Percentiles rank a stretch among this genome's conserved stretches.
Conservation (phyloP, 176 grass and related monocot genomes). For the Thinopyrum elongatum region DNA sequence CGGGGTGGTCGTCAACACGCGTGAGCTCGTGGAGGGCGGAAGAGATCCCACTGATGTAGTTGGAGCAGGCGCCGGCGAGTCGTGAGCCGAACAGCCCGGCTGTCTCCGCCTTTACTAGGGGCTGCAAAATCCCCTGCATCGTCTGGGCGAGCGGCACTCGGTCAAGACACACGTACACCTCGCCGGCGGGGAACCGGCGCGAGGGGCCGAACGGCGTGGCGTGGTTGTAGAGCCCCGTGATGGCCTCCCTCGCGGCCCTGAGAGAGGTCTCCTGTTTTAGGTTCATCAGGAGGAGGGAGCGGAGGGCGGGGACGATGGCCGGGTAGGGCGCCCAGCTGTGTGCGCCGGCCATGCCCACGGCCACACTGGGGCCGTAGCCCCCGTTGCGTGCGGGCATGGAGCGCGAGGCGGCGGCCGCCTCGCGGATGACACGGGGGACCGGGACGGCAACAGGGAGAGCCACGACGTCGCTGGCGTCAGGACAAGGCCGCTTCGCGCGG, state of each 20-base stretch:
- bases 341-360: not conserved
- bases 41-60: not conserved
- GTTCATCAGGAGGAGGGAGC: not conserved
- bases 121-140: not conserved
- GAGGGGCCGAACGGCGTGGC: not conserved
- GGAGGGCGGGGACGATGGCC: not conserved
- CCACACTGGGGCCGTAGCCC: constrained; percentile 8
- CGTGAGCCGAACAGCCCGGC: not conserved
- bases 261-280: not conserved
- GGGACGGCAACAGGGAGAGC: not conserved
- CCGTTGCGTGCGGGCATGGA: not conserved
- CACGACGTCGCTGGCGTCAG: not conserved
- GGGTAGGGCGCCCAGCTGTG: constrained; percentile 25
- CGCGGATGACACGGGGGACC: not conserved
- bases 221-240: not conserved
- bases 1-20: not conserved
- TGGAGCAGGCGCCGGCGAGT: not conserved
- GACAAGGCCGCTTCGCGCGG: not conserved
- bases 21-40: not conserved
- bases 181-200: constrained; percentile 10
- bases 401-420: not conserved
- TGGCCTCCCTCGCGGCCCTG: not conserved
- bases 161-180: constrained; percentile 28
- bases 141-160: not conserved
- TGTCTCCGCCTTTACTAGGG: not conserved